Percentiles rank a stretch among this genome's conserved stretches.
phyloP scores from a whole-genome alignment of 1,284 basidiomycete species.

The Puccinia horiana region DNA sequence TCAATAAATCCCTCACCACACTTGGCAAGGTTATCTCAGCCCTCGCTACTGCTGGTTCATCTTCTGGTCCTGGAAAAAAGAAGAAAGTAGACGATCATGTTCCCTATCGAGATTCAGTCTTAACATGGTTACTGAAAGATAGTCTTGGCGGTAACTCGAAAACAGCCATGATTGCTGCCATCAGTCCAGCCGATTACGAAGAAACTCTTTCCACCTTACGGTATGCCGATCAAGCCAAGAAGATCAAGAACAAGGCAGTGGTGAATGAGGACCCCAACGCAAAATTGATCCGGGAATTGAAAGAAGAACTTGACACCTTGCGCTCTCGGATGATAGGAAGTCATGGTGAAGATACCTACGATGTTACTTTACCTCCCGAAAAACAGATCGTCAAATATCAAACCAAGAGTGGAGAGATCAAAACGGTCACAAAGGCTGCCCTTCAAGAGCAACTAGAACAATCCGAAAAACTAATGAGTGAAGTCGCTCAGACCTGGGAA shows the following conservation, averaged over 20 bases:
- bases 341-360: conserved; percentile 71
- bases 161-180: conserved; percentile 77
- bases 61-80: conserved; percentile 71
- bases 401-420: conserved; percentile 88
- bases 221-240: conserved; percentile 95
- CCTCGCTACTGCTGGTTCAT: conserved; percentile 73
- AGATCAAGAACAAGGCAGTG: conserved; percentile 99
- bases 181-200: conserved; percentile 95
- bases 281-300: conserved; percentile 94
- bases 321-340: conserved; percentile 54
- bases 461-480: conserved; percentile 94
- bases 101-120: conserved; percentile 32
- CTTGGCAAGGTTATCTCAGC: conserved; percentile 51
- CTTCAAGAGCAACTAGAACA: conserved; percentile 94
- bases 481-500: conserved; percentile 96
- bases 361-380: conserved; percentile 84
- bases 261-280: conserved; percentile 99
- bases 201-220: conserved; percentile 92
- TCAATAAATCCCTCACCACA: conserved; percentile 55
- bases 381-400: conserved; percentile 93
- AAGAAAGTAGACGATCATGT: conserved; percentile 78
- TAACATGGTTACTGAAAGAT: conserved; percentile 68
- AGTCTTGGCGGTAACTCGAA: conserved; percentile 58
- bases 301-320: conserved; percentile 82
- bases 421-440: conserved; percentile 93